phyloP scores from a whole-genome alignment of 1,284 basidiomycete species.

The Ceratobasidium sp. region DNA sequence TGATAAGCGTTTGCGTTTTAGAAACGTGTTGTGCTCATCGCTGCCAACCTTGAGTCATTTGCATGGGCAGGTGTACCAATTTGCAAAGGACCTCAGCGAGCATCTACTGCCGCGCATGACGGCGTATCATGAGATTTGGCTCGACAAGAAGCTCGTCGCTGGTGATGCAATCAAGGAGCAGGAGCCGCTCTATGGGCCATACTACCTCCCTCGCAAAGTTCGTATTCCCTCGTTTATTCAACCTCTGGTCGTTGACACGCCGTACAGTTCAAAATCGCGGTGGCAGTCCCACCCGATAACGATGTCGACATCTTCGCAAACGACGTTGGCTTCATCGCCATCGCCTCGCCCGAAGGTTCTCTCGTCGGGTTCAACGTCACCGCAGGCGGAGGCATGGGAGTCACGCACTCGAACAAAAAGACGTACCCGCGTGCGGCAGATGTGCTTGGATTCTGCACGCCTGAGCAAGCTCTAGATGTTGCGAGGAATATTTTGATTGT shows the following conservation, averaged over 20 bases:
- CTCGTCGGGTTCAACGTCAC: slow-evolving; percentile 90
- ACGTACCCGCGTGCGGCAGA: slow-evolving; percentile 93
- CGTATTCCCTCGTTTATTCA: slow-evolving; percentile 44
- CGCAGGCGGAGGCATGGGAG: slow-evolving; percentile 97
- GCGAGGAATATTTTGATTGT: slow-evolving; percentile 94
- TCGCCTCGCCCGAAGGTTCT: slow-evolving; percentile 74
- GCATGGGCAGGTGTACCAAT: slow-evolving; percentile 84
- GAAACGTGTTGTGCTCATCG: slow-evolving; percentile 92
- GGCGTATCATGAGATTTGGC: slow-evolving; percentile 99
- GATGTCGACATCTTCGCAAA: slow-evolving; percentile 97
- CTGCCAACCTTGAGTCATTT: slow-evolving; percentile 87
- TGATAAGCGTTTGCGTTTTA: slow-evolving; percentile 48
- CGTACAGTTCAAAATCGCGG: slow-evolving; percentile 93
- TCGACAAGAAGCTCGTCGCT: slow-evolving; percentile 93
- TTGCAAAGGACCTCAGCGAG: slow-evolving; percentile 85
- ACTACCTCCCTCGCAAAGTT: slow-evolving; percentile 94
- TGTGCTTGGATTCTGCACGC: slow-evolving; percentile 90
- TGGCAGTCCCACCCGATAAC: slow-evolving; percentile 96
- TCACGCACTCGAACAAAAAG: slow-evolving; percentile 98
- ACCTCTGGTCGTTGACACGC: slow-evolving; percentile 25
- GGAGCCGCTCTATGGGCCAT: slow-evolving; percentile 96
- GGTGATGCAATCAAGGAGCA: slow-evolving; percentile 91
- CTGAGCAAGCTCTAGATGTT: slow-evolving; percentile 84
- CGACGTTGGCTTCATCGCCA: slow-evolving; percentile 94
- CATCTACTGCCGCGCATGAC: slow-evolving; percentile 89